A percentile compares a stretch with the other conserved stretches of the same genome.
Evolutionary conservation across 2,329 filamentous ascomycete species (phyloP).

Genomic region (Arthrobotrys sinensis): DNA sequence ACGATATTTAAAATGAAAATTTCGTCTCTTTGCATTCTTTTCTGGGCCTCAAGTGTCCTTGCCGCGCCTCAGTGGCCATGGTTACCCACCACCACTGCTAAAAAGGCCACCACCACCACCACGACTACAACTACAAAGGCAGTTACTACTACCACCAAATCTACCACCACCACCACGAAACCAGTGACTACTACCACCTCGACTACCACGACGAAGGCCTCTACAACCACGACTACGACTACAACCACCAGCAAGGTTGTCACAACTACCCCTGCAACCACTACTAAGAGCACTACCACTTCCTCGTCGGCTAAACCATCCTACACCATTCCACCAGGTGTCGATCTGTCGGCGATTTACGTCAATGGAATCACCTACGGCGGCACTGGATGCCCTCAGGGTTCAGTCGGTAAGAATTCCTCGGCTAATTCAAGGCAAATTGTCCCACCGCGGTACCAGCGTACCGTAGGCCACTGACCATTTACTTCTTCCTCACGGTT

Average conservation of each 20-base stretch:
- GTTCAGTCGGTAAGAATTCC: conserved; percentile 31
- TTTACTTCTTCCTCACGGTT: too few species aligned
- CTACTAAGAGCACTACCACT: background rate
- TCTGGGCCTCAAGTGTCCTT: conserved; percentile 8
- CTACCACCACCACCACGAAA: background rate
- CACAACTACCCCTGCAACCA: conserved; percentile 21
- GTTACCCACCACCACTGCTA: background rate
- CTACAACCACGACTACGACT: conserved; percentile 5
- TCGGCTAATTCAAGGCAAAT: background rate
- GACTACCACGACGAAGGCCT: background rate
- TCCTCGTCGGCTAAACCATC: conserved; percentile 31
- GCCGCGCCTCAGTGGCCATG: conserved; percentile 14
- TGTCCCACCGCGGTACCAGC: background rate
- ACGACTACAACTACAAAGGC: conserved; percentile 6
- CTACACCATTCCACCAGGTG: conserved; percentile 30
- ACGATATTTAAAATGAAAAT: background rate
- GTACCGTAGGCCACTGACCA: background rate
- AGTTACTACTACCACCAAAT: background rate
- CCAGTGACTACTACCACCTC: conserved; percentile 1
- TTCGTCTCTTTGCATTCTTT: background rate
- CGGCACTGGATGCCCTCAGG: conserved; percentile 44
- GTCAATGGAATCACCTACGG: conserved; percentile 46
- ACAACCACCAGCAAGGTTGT: conserved; percentile 17
- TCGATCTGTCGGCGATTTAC: conserved; percentile 36
- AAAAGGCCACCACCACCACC: conserved; percentile 3